Evolutionary conservation across 257 asterid genomes (phyloP), one percentile per base, ranked within the genome.

Genomic region (Solanum sparsipilum): DNA sequence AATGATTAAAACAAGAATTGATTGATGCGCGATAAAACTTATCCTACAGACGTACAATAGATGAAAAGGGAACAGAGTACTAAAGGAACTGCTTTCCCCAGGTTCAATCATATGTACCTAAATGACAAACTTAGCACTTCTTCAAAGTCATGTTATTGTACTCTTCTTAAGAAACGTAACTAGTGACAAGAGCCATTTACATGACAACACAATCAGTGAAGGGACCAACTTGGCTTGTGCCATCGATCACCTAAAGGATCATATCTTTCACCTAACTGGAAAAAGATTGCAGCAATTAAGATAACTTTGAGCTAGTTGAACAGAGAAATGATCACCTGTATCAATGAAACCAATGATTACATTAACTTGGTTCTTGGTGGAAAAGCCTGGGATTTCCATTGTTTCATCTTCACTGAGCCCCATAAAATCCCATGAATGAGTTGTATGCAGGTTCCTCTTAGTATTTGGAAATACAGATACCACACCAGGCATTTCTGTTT

Each of bases 351-450:
- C 99, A 89, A 96, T 92, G 90, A 95, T 93, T 90, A 96, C 94
- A 93, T 95, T 93, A 31, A 93, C 98, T 93, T 97, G 99, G 89
- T 95, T 94, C 93, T 93, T 94, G 94, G 99, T 96, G 74, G 98
- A 95, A 91, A 90, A 94, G 21, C 98, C 98, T 10, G 98, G 96
- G 74, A 96, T 94, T 90, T 97, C 98, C 99, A 94, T 96, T 83
- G 98, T 92, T 90, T 95, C 96, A 91, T 94, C 94, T 75, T 89
- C 94, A 86, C 75, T 90, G 83, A 97, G 96, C 84, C 98, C 99
- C 98, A 97, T 96, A 88, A 97, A 97, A 87, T 97, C 99, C 99
- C 99, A 97, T 72, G 99, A 97, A 94, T 96, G 99, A 63, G 99
- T 96, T 11, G 99, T 97, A 91, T 97, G 99, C 83, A 97, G 93